A percentile compares a stretch with the other conserved stretches of the same genome.
These are phyloP conservation scores for Cladosporium austrohemisphaericum DNA, from an alignment of 2,329 filamentous ascomycete genomes.

Conservation along the genomic window DNA sequence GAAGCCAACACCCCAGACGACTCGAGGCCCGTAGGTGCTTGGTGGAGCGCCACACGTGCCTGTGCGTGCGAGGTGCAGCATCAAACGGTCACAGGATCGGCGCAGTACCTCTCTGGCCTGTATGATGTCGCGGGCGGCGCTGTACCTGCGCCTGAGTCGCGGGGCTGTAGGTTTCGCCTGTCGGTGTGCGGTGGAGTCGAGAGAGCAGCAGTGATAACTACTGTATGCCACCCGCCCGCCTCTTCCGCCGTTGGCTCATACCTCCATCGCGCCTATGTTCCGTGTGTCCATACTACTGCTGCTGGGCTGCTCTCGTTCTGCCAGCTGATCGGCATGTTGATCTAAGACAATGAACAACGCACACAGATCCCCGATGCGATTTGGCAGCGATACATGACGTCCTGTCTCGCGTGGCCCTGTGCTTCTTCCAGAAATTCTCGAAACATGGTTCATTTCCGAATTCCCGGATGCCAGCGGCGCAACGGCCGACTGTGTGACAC, in stretches of 20 bases:
- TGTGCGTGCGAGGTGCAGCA: slow-evolving; percentile 7
- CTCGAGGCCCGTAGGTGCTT: background rate
- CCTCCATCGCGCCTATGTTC: too few species aligned
- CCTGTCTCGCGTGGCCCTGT: slow-evolving; percentile 4
- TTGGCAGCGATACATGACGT: slow-evolving; percentile 9
- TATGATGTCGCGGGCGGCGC: background rate
- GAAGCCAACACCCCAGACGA: slow-evolving; percentile 7
- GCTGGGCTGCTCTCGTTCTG: background rate
- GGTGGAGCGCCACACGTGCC: slow-evolving; percentile 14
- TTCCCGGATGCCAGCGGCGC: slow-evolving; percentile 5
- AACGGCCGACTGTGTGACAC: slow-evolving; percentile 9
- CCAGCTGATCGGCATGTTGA: too few species aligned
- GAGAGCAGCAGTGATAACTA: too few species aligned
- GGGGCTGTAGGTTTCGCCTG: slow-evolving; percentile 1
- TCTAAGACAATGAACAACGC: too few species aligned
- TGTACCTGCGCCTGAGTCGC: slow-evolving; percentile 7
- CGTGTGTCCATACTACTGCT: too few species aligned
- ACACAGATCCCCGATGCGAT: too few species aligned
- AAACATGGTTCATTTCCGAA: slow-evolving; percentile 13
- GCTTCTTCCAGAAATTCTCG: slow-evolving; percentile 14
- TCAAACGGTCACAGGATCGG: slow-evolving; percentile 13
- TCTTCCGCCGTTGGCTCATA: too few species aligned
- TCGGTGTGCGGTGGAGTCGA: background rate
- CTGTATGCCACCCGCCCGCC: too few species aligned
- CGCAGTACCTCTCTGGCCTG: background rate